These are phyloP conservation scores for Isabelozyma gotoi DNA, from an alignment of 805 yeast species.

Conservation along the genomic window DNA sequence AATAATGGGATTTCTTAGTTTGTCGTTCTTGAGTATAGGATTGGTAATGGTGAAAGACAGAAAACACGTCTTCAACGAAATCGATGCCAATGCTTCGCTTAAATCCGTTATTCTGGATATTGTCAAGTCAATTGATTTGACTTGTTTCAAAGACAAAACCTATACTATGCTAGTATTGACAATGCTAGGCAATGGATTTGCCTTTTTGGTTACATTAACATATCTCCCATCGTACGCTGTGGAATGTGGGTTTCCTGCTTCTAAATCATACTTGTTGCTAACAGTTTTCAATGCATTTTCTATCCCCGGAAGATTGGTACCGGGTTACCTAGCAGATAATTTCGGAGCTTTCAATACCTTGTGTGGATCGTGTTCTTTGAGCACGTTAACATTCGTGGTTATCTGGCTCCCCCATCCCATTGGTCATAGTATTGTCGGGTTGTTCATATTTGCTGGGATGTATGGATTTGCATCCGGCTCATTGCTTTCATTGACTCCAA, in stretches of 20 bases:
- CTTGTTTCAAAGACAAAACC: conserved; percentile 20
- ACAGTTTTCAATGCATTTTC: conserved; percentile 24
- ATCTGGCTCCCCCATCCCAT: conserved; percentile 27
- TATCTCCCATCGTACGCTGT: conserved; percentile 24
- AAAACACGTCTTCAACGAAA: conserved; percentile 11
- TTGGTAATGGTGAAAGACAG: conserved; percentile 18
- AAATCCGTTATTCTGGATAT: conserved; percentile 12
- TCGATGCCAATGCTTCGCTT: conserved; percentile 3
- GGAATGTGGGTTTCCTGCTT: conserved; percentile 18
- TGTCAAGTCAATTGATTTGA: conserved; percentile 20
- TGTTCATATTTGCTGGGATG: conserved; percentile 21
- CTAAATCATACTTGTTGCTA: conserved; percentile 18
- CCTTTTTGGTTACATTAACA: conserved; percentile 22
- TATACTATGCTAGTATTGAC: conserved; percentile 22
- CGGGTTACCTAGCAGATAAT: conserved; percentile 23
- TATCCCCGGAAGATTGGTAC: conserved; percentile 26
- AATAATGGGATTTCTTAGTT: conserved; percentile 21
- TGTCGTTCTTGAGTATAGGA: conserved; percentile 13
- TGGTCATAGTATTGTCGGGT: conserved; percentile 20
- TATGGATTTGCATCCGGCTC: conserved; percentile 32
- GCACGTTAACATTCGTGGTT: conserved; percentile 17
- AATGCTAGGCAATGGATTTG: conserved; percentile 28
- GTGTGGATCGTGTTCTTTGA: conserved; percentile 18
- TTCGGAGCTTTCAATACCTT: conserved; percentile 25
- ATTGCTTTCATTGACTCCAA: conserved; percentile 20